phyloP scores from a whole-genome alignment of 2,329 filamentous ascomycete genomes.

The Trichothecium sympodiale region DNA sequence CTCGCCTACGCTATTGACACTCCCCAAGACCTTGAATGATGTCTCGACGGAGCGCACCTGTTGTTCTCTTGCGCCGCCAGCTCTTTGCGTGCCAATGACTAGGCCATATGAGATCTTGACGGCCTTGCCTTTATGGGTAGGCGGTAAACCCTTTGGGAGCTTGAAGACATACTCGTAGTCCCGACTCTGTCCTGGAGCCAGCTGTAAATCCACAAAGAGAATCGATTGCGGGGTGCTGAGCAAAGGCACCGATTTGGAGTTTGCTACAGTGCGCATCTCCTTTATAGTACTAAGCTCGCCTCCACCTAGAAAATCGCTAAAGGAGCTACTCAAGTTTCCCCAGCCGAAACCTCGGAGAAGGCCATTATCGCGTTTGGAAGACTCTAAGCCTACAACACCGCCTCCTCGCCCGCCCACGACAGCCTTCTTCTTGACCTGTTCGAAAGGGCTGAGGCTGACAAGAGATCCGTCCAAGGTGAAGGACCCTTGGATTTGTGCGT shows the following conservation, averaged over 20 bases:
- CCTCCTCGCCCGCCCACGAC: slow-evolving; percentile 80
- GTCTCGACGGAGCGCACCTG: slow-evolving; percentile 85
- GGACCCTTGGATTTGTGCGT: slow-evolving; percentile 84
- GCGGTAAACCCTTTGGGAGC: slow-evolving; percentile 79
- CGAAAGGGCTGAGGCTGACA: slow-evolving; percentile 80
- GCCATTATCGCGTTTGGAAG: slow-evolving; percentile 61
- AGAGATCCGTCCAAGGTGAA: slow-evolving; percentile 88
- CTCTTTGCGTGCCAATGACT: slow-evolving; percentile 81
- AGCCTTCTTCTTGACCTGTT: slow-evolving; percentile 90
- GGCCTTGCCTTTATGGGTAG: slow-evolving; percentile 79
- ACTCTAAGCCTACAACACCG: slow-evolving; percentile 73
- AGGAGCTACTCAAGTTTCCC: slow-evolving; percentile 76
- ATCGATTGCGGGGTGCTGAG: slow-evolving; percentile 94
- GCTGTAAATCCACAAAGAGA: slow-evolving; percentile 82
- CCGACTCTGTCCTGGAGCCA: slow-evolving; percentile 79
- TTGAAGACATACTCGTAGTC: slow-evolving; percentile 81
- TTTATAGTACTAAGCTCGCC: slow-evolving; percentile 87
- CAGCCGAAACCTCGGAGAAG: slow-evolving; percentile 79
- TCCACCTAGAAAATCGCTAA: slow-evolving; percentile 77
- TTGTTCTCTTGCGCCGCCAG: slow-evolving; percentile 65
- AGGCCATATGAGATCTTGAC: slow-evolving; percentile 91
- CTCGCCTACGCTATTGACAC: slow-evolving; percentile 80
- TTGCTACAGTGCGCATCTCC: slow-evolving; percentile 84
- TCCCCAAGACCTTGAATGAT: slow-evolving; percentile 85
- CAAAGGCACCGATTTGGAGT: slow-evolving; percentile 76